Base-by-base conservation (phyloP, 108 stramenopile genomes). In the Nannochloropsis gaditana region DNA sequence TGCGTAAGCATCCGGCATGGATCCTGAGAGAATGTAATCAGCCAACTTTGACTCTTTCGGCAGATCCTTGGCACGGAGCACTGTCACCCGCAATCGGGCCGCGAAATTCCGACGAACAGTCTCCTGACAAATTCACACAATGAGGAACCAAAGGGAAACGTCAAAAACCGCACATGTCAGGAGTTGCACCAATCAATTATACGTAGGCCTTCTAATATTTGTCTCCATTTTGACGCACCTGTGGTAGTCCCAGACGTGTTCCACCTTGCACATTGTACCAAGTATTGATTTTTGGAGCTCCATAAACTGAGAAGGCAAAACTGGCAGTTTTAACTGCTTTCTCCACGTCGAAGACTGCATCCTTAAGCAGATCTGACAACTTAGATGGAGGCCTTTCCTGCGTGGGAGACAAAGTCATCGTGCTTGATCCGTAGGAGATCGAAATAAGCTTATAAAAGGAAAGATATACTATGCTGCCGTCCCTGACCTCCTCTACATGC, bases 201-300 rank as follows among this genome's bases (percentile, higher is more conserved):
- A 31, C 31, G 0, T 31, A 1, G 31, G 31, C 31, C 31, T 31
- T 31, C 31, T 31, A 31, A 31, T 31, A 0, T 31, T 31, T 31
- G 1, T 31, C 31, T 31, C 31, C 31, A 31, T 31, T 31, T 0
- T 31, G 31, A 31, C 31, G 31, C 31, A 73, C 59, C 59, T 73
- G 59, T n/a, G 59, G 59, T 8, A 73, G 59, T n/a, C 59, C 59
- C 59, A 73, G n/a, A n/a, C 59, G 59, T n/a, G 59, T 73, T 73
- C 59, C 59, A 6, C 59, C 59, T n/a, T 73, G 59, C 59, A 73
- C 59, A n/a, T 73, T 73, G 6, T 73, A 73, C 59, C 59, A 73
- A n/a, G 59, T 73, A n/a, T 15, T 2, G 59, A 73, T 73, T 15
- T 73, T 73, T 15, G 59, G 59, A n/a, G 59, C 59, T 15, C 59